Evolutionary conservation across 2,329 filamentous ascomycete species (phyloP), one percentile per base, ranked within the genome.

Genomic region (Ascochyta pisi): DNA sequence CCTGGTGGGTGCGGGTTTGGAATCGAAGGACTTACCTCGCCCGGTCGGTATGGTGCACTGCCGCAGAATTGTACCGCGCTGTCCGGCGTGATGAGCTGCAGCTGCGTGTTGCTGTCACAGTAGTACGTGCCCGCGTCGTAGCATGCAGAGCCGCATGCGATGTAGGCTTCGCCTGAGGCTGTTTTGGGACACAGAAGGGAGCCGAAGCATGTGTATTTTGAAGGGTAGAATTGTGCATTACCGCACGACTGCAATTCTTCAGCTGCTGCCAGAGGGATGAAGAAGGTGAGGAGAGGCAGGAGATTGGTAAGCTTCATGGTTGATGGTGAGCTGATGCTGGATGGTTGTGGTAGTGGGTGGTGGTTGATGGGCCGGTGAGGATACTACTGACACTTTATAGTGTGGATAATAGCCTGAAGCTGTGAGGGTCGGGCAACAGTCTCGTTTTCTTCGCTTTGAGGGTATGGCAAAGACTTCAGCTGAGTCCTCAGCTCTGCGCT

Each of bases 171-270:
- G 15, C 54, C 54, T 0, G 34, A 38, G 15, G 27, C 23, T 9
- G 42, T 50, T 35, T 50, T 58, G 13, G 54, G 54, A 23, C 54
- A 58, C 12, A 58, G 40, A 4, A 54, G 31, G 1, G 37, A 39
- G 43, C 31, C 31, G 44, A 58, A 58, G 35, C 54, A 58, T 9
- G 50, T 46, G 41, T 58, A 58, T 22, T 54, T 58, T 1, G 49
- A 54, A 2, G 54, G 54, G 35, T 58, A 58, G 40, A 40, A 58
- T 13, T 19, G 50, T n/a, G 54, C 50, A 12, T 12, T 29, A 22
- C 49, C 54, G 27, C 54, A 58, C 3, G 7, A 22, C 23, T 53
- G 42, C 10, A 58, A 44, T 13, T 48, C 43, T 15, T 58, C 50
- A 3, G 50, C 54, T 10, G 38, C 6, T 31, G 45, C 40, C 4